Evolutionary conservation across 129 eudicot species (phyloP), one percentile per base, ranked within the genome.

Genomic region (Escallonia rubra): DNA sequence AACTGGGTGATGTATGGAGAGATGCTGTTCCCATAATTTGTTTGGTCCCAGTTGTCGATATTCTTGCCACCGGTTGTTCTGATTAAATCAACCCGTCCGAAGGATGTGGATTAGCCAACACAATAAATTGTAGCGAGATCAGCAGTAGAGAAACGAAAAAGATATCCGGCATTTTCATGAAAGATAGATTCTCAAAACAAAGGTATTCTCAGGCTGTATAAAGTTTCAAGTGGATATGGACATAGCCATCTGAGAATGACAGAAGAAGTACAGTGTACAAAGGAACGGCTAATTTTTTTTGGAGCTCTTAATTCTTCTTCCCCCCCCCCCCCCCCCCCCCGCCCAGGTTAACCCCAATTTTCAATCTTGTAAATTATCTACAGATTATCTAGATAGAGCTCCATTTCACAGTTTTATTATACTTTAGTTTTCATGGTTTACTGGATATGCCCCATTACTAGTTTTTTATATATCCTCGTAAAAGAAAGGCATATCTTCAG

Each of bases 1-100:
- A 74, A 81, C 44, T 83, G 93, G 94, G 90, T 89, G 66, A 78
- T 70, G 54, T 23, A 85, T 68, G 96, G 94, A 80, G 82, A 86
- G 54, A 46, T 74, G 86, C 72, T 86, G 72, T 86, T 89, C 74
- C 86, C 68, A 62, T 86, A 80, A 85, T 12, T 10, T 15, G 62
- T 64, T 70, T 81, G 66, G 52, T 68, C 64, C 44, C 72, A 63
- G 43, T 49, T 55, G 47, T 40, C 66, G 41, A 40, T 3, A 53
- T 39, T 41, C 55, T 66, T 61, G 34, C 34, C 34, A 23, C 61
- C 66, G 15, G 61, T 38, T 61, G 64, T 57, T 74, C 61, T 43
- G 63, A 71, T 75, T 72, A 56, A 13, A 64, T 68, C 80, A 67
- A 43, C 79, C 73, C 81, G 62, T 82, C 87, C 87, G 68, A 87